Base-by-base conservation (phyloP, 169 alveolate species). In the Plasmodium inui region DNA sequence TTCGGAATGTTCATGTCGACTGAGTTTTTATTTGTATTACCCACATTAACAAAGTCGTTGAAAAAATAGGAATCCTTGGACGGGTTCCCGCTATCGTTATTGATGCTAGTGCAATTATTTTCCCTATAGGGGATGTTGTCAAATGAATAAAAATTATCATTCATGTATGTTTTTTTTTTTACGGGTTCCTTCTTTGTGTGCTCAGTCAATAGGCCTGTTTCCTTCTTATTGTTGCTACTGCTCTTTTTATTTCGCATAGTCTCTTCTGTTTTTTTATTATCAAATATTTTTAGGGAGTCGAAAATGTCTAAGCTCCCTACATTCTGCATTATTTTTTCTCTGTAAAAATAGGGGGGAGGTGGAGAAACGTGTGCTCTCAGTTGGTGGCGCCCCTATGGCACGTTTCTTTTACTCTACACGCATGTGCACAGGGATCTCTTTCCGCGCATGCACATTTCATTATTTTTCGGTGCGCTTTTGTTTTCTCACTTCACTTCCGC, bases 221-320 rank as follows among this genome's bases (percentile, higher is more conserved):
- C 82, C 71, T 57, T 88, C 46, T 78, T 67, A 19, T 71, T 37
- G 28, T 26, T 26, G 28, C 19, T 50, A 22, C 44, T 53, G 39
- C 71, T 78, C 32, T 86, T 86, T 74, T 85, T 85, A 46, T 37
- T 88, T 57, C 22, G 46, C 9, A 39, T 22, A 17, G 71, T 3
- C 4, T 44, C 76, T 39, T 67, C 90, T 22, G 12, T 26, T 88
- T 88, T 79, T 37, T 44, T 78, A 46, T 79, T 67, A 67, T 88
- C 94, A 17, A 78, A 19, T 55, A 88, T 88, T 78, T 61, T 78
- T 44, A 88, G 44, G 74, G 94, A 88, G 50, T 67, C 78, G 34
- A 88, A 88, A 78, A 88, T 88, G 72, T 78, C 94, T 8, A 78
- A 41, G 34, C 41, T 78, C 19, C 76, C 74, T 19, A 71, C 10